A percentile compares a stretch with the other conserved stretches of the same genome.
Evolutionary conservation across 2,329 filamentous ascomycete species (phyloP).

Genomic region (Grosmannia clavigera): DNA sequence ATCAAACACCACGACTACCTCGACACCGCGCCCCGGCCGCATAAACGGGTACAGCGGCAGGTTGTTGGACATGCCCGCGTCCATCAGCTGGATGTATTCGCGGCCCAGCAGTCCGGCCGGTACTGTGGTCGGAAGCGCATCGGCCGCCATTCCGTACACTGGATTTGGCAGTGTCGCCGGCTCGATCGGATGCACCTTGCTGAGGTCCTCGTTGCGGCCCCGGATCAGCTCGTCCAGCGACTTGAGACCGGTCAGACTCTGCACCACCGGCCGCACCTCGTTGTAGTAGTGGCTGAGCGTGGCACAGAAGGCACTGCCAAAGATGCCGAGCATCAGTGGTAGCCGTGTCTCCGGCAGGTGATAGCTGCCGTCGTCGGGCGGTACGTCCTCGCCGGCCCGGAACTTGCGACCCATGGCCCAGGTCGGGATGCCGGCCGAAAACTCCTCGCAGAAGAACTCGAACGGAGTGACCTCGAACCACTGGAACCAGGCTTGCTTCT

Average conservation of each 20-base stretch:
- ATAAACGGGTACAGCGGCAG: conserved; percentile 90
- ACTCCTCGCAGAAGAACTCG: conserved; percentile 90
- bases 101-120: conserved; percentile 62
- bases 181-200: conserved; percentile 89
- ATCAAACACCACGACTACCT: conserved; percentile 87
- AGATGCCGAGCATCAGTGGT: conserved; percentile 82
- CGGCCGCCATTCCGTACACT: conserved; percentile 63
- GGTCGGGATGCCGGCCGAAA: conserved; percentile 81
- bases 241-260: conserved; percentile 59
- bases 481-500: conserved; percentile 79
- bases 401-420: conserved; percentile 87
- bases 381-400: conserved; percentile 53
- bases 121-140: conserved; percentile 60
- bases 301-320: conserved; percentile 91
- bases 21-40: conserved; percentile 75
- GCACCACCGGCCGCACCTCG: conserved; percentile 75
- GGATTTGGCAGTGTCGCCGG: conserved; percentile 88
- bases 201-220: conserved; percentile 69
- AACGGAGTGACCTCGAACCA: conserved; percentile 96
- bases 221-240: conserved; percentile 73
- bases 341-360: conserved; percentile 75
- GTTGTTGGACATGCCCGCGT: conserved; percentile 98
- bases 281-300: conserved; percentile 94
- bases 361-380: conserved; percentile 46
- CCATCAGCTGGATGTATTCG: conserved; percentile 75